phyloP scores from a whole-genome alignment of 176 grass and related monocot species.

The Hyparrhenia diplandra region DNA sequence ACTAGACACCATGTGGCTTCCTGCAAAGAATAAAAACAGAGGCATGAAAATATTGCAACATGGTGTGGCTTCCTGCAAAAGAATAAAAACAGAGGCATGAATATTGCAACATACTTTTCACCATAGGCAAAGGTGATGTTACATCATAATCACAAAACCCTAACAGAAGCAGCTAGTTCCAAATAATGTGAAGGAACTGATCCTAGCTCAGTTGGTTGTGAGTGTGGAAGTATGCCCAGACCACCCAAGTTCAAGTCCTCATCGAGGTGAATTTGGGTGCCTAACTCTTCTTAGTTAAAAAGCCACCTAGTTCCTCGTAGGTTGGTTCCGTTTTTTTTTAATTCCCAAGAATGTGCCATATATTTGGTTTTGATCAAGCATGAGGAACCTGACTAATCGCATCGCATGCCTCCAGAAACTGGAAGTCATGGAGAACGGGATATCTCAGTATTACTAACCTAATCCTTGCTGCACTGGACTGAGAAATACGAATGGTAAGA shows the following conservation, averaged over 20 bases:
- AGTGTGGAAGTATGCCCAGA: neutral
- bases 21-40: conserved; percentile 26
- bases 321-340: neutral
- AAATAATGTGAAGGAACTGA: neutral
- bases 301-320: neutral
- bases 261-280: neutral
- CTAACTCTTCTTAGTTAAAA: neutral
- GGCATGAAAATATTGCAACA: neutral
- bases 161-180: neutral
- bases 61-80: too few relatives aligned
- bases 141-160: neutral
- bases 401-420: neutral
- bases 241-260: neutral
- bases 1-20: neutral
- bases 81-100: too few relatives aligned
- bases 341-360: neutral
- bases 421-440: neutral
- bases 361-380: neutral
- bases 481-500: neutral
- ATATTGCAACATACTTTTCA: too few relatives aligned
- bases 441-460: neutral
- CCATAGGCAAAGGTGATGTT: neutral
- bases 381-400: neutral
- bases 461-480: neutral
- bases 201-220: neutral